Percentiles rank a stretch among this genome's conserved stretches.
phyloP scores from a whole-genome alignment of 1,284 basidiomycete species.

The Fereydounia khargensis region DNA sequence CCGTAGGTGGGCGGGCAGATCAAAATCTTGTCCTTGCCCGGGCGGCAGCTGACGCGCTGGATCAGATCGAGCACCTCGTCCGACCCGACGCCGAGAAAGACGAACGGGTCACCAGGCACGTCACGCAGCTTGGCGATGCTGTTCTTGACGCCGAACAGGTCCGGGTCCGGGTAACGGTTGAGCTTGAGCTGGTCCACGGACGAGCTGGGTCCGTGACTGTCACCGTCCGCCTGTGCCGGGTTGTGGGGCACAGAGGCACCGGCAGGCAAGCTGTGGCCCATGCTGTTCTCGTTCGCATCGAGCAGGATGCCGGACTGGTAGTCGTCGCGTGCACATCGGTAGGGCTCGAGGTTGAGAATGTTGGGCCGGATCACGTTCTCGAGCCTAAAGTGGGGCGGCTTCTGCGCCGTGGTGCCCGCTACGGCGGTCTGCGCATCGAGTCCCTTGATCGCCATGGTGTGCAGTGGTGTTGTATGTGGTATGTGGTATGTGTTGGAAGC shows the following conservation, averaged over 20 bases:
- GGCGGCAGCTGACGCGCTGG: conserved; percentile 82
- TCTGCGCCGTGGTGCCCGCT: conserved; percentile 29
- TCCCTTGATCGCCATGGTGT: conserved; percentile 32
- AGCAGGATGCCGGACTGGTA: conserved; percentile 90
- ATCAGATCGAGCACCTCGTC: conserved; percentile 96
- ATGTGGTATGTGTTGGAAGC: conserved; percentile 8
- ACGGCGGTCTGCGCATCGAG: conserved; percentile 15
- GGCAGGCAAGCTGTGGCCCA: conserved; percentile 76
- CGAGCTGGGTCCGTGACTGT: conserved; percentile 2
- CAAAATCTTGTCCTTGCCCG: conserved; percentile 70
- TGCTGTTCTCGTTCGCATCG: conserved; percentile 94
- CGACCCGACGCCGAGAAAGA: conserved; percentile 93
- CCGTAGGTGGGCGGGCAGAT: conserved; percentile 87
- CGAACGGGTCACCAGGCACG: conserved; percentile 60
- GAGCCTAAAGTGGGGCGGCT: conserved; percentile 56
- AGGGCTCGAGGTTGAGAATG: conserved; percentile 86
- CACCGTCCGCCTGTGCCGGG: conserved; percentile 2
- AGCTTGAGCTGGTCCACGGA: conserved; percentile 61
- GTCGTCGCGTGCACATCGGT: conserved; percentile 94
- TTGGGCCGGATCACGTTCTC: conserved; percentile 75
- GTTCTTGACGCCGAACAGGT: conserved; percentile 74
- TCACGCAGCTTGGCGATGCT: conserved; percentile 68
- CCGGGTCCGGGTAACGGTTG: conserved; percentile 84
- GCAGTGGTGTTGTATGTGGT: not conserved
- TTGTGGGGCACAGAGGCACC: conserved; percentile 35